Conservation (phyloP, 2,329 filamentous ascomycete genomes). For the Aaosphaeria pasadenensis region DNA sequence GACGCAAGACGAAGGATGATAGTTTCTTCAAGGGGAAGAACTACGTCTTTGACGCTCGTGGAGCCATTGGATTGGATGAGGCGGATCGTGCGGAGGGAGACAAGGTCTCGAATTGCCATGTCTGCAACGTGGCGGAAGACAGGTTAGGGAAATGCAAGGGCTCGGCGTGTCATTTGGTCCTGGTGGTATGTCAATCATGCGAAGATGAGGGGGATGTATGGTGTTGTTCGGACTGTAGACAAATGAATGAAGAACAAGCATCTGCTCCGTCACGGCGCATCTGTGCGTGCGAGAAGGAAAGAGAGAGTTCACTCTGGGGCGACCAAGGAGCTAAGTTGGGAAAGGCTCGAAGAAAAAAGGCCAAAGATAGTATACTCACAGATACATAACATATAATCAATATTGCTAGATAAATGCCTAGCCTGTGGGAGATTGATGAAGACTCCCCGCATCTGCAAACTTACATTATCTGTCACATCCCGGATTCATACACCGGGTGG, state of each 20-base stretch:
- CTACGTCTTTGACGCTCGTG: constrained; percentile 23
- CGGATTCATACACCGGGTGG: too few species aligned
- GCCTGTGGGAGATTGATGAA: too few species aligned
- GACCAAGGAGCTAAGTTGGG: constrained; percentile 8
- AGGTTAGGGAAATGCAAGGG: constrained; percentile 15
- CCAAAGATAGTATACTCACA: too few species aligned
- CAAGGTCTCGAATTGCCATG: constrained; percentile 14
- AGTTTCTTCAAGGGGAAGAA: constrained; percentile 21
- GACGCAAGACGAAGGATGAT: constrained; percentile 13
- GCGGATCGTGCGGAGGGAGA: background rate
- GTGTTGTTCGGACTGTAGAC: constrained; percentile 16
- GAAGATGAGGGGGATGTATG: constrained; percentile 5
- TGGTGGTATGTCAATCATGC: constrained; percentile 16
- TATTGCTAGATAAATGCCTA: too few species aligned
- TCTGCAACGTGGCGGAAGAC: constrained; percentile 9
- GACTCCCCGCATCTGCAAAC: too few species aligned
- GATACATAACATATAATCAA: too few species aligned
- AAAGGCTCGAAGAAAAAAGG: background rate
- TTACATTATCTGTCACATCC: too few species aligned
- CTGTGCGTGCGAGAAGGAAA: constrained; percentile 15
- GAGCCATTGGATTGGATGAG: constrained; percentile 10
- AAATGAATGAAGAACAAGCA: background rate
- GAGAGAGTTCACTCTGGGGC: constrained; percentile 17
- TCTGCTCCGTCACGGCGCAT: constrained; percentile 7
- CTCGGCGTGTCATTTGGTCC: constrained; percentile 16